Percentiles rank a stretch among this genome's conserved stretches.
Evolutionary conservation across 441 rosid species (phyloP).

Genomic region (Bruguiera hainesii): DNA sequence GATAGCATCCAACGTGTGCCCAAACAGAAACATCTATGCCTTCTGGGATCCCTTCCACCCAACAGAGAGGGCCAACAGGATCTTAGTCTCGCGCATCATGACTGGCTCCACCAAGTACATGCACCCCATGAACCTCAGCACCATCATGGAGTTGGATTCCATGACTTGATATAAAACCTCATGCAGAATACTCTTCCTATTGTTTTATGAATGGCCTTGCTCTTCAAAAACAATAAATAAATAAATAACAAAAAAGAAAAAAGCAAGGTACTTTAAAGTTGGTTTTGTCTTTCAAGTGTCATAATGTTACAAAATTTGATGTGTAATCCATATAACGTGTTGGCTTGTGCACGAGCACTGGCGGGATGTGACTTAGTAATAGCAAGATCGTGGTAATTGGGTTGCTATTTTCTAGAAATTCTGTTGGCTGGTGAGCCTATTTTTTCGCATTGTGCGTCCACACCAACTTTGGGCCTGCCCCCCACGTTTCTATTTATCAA

Average conservation of each 20-base stretch:
- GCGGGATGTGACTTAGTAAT: background rate
- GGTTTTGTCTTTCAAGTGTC: no score
- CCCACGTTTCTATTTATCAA: no score
- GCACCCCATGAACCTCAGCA: slow-evolving; percentile 59
- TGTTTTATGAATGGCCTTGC: background rate
- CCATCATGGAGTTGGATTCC: slow-evolving; percentile 51
- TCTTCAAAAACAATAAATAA: background rate
- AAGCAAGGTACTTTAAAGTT: no score
- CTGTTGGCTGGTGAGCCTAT: background rate
- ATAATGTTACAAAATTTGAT: no score
- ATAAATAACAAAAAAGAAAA: no score
- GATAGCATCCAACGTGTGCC: slow-evolving; percentile 44
- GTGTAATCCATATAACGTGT: background rate
- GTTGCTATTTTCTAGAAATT: background rate
- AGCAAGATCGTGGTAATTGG: background rate
- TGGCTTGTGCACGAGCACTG: background rate
- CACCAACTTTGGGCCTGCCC: no score
- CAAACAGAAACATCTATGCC: slow-evolving; percentile 41
- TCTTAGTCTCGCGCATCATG: slow-evolving; percentile 40
- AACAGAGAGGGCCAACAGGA: slow-evolving; percentile 51
- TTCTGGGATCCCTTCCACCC: slow-evolving; percentile 75
- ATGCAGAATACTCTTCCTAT: background rate
- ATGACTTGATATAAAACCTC: background rate
- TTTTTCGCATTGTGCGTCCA: no score
- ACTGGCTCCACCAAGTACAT: slow-evolving; percentile 45